Evolutionary conservation across 2,329 filamentous ascomycete genomes (phyloP).

Genomic region (Periconia sp.): DNA sequence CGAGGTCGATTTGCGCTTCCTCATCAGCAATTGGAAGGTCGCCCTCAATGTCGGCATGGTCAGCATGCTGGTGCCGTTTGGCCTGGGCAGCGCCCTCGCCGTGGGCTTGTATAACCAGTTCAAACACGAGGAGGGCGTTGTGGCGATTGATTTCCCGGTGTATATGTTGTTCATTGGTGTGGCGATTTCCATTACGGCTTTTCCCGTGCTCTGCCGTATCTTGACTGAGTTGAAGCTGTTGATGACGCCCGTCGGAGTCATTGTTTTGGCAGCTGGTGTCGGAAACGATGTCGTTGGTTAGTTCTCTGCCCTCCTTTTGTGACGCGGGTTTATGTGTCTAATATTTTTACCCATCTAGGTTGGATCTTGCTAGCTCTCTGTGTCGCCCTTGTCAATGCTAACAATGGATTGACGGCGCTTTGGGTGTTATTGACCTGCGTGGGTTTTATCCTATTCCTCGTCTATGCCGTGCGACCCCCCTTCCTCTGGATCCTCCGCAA

Average conservation of each 20-base stretch:
- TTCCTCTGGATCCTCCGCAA: conserved; percentile 75
- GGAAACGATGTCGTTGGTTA: conserved; percentile 80
- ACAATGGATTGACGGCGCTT: conserved; percentile 76
- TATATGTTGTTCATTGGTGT: conserved; percentile 85
- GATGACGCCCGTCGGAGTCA: conserved; percentile 79
- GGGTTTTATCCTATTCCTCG: conserved; percentile 75
- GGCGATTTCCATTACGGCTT: conserved; percentile 87
- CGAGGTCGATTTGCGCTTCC: conserved; percentile 79
- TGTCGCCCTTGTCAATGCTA: conserved; percentile 88
- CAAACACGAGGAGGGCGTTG: conserved; percentile 55
- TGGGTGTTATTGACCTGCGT: conserved; percentile 78
- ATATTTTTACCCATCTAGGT: conserved; percentile 39
- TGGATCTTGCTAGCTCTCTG: conserved; percentile 94
- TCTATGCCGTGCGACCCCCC: conserved; percentile 69
- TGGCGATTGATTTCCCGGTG: conserved; percentile 62
- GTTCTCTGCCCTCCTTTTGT: conserved; percentile 6
- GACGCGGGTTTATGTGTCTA: conserved; percentile 4
- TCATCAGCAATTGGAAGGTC: conserved; percentile 77
- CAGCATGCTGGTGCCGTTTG: conserved; percentile 83
- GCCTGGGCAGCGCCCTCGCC: conserved; percentile 75
- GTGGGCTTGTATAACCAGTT: conserved; percentile 81
- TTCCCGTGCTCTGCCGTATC: conserved; percentile 92
- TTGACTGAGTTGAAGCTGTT: conserved; percentile 88
- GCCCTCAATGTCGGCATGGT: conserved; percentile 75
- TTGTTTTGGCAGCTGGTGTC: conserved; percentile 85